These are phyloP conservation scores for Lenwebbia sp. DNA, from an alignment of 345 rosid species.

Conservation along the genomic window DNA sequence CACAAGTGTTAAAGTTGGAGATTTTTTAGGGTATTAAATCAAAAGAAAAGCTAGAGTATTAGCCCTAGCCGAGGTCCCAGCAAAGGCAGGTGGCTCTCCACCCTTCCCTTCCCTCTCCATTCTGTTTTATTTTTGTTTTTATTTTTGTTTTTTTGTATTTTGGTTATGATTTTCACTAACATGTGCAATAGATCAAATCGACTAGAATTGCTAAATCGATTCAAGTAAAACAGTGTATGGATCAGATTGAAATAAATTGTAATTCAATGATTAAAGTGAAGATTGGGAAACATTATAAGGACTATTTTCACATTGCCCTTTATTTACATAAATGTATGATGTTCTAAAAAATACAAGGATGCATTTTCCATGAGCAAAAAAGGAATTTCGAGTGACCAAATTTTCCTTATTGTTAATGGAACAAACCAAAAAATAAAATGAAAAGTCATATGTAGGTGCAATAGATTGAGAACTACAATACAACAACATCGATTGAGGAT, in stretches of 20 bases:
- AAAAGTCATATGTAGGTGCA: no score
- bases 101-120: background rate
- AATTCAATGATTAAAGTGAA: background rate
- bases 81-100: background rate
- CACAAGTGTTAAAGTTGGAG: no score
- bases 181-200: background rate
- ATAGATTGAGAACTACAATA: background rate
- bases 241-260: background rate
- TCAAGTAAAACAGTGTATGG: background rate
- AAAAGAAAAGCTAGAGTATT: no score
- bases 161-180: background rate
- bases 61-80: rapidly evolving
- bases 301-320: background rate
- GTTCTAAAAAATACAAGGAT: no score
- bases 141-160: background rate
- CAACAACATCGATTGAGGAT: background rate
- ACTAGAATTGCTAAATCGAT: background rate
- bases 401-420: background rate
- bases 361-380: background rate
- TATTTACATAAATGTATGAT: background rate
- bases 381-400: background rate
- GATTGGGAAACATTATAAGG: background rate
- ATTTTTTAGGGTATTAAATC: no score
- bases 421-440: background rate
- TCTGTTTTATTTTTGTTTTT: background rate